These are phyloP conservation scores for Petunia secreta DNA, from an alignment of 257 asterid genomes.

Conservation along the genomic window DNA sequence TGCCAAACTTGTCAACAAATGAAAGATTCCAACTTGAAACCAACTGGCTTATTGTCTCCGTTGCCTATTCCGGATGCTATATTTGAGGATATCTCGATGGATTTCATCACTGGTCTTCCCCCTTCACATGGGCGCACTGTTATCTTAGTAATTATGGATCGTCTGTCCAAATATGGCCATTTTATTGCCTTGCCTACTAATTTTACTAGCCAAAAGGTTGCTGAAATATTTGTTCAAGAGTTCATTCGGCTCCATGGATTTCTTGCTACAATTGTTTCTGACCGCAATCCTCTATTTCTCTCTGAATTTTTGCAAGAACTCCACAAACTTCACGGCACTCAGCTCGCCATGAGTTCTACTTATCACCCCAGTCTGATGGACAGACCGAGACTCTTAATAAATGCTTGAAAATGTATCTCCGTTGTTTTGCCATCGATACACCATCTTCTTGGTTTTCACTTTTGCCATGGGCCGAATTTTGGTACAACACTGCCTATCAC, in stretches of 20 bases:
- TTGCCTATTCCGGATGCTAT: background rate
- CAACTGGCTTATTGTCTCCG: background rate
- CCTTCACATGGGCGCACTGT: background rate
- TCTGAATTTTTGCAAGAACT: background rate
- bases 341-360: background rate
- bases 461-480: background rate
- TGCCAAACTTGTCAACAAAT: background rate
- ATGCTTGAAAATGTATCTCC: background rate
- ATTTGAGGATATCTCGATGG: background rate
- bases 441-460: background rate
- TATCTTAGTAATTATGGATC: background rate
- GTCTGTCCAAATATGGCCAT: background rate
- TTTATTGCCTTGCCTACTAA: background rate
- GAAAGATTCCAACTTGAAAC: background rate
- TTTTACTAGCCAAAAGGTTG: background rate
- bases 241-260: background rate
- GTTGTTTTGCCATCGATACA: background rate
- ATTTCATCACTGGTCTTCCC: background rate
- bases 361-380: background rate
- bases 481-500: background rate
- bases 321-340: background rate
- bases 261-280: background rate
- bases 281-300: background rate
- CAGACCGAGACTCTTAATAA: background rate
- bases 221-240: background rate